Conservation (phyloP, 257 asterid species). For the Cynanchum wilfordii region DNA sequence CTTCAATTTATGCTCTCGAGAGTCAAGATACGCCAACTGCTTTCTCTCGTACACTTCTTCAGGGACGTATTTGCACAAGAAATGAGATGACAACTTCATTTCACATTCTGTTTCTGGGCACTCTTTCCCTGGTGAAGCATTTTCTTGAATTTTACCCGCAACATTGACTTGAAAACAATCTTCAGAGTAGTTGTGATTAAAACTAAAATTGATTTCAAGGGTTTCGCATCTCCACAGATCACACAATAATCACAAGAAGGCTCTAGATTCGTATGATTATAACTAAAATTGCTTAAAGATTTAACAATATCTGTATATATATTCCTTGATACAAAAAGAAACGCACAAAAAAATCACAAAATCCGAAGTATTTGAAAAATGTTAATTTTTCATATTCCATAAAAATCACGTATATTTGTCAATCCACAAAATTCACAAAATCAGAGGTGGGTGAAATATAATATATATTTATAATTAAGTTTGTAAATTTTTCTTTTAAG, state of each 20-base stretch:
- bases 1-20: background rate
- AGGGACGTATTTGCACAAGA: background rate
- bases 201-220: too few relatives aligned
- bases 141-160: background rate
- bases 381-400: too few relatives aligned
- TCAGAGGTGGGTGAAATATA: too few relatives aligned
- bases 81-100: background rate
- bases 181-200: background rate
- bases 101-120: conserved; percentile 17
- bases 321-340: background rate
- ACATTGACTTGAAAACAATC: conserved; percentile 10
- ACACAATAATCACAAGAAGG: conserved; percentile 7
- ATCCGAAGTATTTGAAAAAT: too few relatives aligned
- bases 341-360: too few relatives aligned
- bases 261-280: background rate
- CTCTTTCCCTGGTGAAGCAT: background rate
- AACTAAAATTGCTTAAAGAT: background rate
- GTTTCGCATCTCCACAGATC: conserved; percentile 13
- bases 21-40: fast-evolving
- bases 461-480: too few relatives aligned
- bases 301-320: background rate
- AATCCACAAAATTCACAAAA: too few relatives aligned
- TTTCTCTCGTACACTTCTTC: background rate
- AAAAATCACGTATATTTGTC: too few relatives aligned
- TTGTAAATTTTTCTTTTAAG: too few relatives aligned